Evolutionary conservation across 2,329 filamentous ascomycete genomes (phyloP).

Genomic region (Rhynchosporium secalis): DNA sequence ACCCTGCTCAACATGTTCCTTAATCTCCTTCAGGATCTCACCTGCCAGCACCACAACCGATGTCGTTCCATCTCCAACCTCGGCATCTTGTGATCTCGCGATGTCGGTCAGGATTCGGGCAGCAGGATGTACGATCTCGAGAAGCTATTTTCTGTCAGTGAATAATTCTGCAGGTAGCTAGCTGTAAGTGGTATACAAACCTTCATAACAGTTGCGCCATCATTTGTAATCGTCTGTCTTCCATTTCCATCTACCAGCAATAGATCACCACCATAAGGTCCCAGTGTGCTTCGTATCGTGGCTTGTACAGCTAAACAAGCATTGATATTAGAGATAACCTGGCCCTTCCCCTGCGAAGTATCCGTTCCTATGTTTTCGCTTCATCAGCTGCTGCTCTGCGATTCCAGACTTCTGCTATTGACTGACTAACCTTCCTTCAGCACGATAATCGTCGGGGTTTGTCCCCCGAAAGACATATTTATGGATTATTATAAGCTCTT

Average conservation of each 20-base stretch:
- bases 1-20: constrained; percentile 93
- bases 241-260: constrained; percentile 96
- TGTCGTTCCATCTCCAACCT: constrained; percentile 97
- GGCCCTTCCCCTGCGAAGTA: constrained; percentile 92
- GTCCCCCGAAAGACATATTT: constrained; percentile 90
- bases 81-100: constrained; percentile 96
- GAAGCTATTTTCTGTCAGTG: constrained; percentile 58
- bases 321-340: constrained; percentile 98
- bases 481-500: constrained; percentile 15
- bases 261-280: constrained; percentile 94
- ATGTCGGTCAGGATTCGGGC: constrained; percentile 98
- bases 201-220: constrained; percentile 99
- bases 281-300: constrained; percentile 93
- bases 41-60: constrained; percentile 97
- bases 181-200: constrained; percentile 45
- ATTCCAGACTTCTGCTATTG: constrained; percentile 9
- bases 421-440: constrained; percentile 86
- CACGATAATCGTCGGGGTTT: constrained; percentile 97
- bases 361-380: constrained; percentile 72
- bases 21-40: constrained; percentile 95
- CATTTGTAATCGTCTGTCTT: constrained; percentile 96
- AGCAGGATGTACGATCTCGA: constrained; percentile 97
- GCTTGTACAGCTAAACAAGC: constrained; percentile 93
- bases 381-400: constrained; percentile 15
- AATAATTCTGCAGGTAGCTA: constrained; percentile 11